Conservation (phyloP, 345 rosid species). For the Eutrema heterophyllum region DNA sequence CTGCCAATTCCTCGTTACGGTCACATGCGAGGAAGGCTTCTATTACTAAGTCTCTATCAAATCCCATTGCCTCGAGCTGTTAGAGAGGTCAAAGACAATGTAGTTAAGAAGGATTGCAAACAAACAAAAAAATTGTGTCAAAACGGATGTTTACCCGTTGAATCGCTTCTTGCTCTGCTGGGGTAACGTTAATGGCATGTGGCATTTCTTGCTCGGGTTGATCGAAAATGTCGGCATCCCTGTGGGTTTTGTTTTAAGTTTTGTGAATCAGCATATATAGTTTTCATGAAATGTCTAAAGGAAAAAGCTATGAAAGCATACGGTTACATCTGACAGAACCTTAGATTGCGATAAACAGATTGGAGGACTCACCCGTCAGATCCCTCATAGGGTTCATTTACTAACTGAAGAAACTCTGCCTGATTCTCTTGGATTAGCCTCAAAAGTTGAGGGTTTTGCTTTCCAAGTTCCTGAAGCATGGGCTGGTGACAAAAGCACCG, state of each 20-base stretch:
- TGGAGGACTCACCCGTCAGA: constrained; percentile 73
- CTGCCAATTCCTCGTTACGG: constrained; percentile 96
- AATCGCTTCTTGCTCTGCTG: constrained; percentile 89
- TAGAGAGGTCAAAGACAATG: background rate
- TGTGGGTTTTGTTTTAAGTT: background rate
- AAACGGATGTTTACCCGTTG: constrained; percentile 49
- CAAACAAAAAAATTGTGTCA: background rate
- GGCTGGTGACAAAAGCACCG: constrained; percentile 54
- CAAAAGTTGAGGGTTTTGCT: constrained; percentile 93
- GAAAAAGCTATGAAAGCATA: background rate
- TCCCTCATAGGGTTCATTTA: constrained; percentile 92
- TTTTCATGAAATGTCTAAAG: background rate
- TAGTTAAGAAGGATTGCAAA: background rate
- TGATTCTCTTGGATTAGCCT: constrained; percentile 91
- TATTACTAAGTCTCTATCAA: constrained; percentile 82
- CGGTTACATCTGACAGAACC: background rate
- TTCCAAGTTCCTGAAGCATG: constrained; percentile 99
- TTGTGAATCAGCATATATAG: background rate
- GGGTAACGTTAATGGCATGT: constrained; percentile 87
- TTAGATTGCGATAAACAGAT: background rate
- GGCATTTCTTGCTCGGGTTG: constrained; percentile 92
- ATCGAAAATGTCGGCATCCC: constrained; percentile 71
- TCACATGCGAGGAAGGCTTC: constrained; percentile 99
- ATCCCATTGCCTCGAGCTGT: constrained; percentile 97
- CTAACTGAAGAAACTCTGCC: constrained; percentile 85